Conservation (phyloP, 768 basidiomycete species). For the Kwoniella bestiolae region DNA sequence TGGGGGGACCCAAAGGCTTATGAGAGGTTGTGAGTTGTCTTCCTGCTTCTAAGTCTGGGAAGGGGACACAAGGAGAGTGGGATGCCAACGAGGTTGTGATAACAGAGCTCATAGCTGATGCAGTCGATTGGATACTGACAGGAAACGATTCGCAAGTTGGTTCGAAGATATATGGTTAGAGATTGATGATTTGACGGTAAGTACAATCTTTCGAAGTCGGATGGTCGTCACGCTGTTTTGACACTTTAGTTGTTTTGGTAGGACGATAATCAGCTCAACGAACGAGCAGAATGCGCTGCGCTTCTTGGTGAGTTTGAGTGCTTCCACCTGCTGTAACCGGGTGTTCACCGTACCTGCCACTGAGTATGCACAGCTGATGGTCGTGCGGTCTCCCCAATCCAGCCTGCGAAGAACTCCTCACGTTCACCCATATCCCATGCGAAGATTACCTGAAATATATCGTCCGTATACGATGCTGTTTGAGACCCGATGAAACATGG, state of each 20-base stretch:
- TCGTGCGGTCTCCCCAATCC: not conserved
- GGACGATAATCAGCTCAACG: slow-evolving; percentile 16
- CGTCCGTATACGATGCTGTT: slow-evolving; percentile 26
- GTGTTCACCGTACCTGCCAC: not conserved
- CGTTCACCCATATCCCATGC: slow-evolving; percentile 1
- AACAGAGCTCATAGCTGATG: not conserved
- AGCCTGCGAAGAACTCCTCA: slow-evolving; percentile 30
- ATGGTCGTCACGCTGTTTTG: too few relatives aligned
- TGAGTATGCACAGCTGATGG: not conserved
- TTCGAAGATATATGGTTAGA: slow-evolving; percentile 33
- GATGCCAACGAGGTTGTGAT: too few relatives aligned
- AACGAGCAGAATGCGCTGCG: slow-evolving; percentile 12
- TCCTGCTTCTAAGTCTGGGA: not conserved
- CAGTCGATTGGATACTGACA: not conserved
- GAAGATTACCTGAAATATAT: slow-evolving; percentile 30
- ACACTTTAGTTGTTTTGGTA: slow-evolving; percentile 4
- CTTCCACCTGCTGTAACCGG: too few relatives aligned
- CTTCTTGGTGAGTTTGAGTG: slow-evolving; percentile 16
- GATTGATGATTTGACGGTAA: slow-evolving; percentile 26
- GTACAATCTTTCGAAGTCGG: slow-evolving; percentile 3
- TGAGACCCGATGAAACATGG: slow-evolving; percentile 26
- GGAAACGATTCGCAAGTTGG: slow-evolving; percentile 30
- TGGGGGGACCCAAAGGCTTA: slow-evolving; percentile 12
- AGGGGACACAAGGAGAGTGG: not conserved
- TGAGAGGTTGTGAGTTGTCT: slow-evolving; percentile 7